These are phyloP conservation scores for Phoma sp. DNA, from an alignment of 2,329 filamentous ascomycete genomes.

Conservation along the genomic window DNA sequence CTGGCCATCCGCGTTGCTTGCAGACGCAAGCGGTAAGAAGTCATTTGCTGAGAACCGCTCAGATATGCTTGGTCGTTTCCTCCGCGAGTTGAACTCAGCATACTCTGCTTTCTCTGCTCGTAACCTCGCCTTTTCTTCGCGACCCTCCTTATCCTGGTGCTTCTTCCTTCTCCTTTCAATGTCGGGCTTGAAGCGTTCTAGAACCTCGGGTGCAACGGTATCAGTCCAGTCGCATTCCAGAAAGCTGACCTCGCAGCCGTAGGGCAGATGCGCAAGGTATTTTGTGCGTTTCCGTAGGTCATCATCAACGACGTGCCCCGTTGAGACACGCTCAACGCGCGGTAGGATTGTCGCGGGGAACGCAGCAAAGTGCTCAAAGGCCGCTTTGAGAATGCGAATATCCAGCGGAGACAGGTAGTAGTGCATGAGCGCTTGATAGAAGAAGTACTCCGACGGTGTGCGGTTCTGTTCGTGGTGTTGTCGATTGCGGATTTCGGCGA, in stretches of 20 bases:
- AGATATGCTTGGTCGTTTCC: conserved; percentile 62
- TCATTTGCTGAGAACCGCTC: conserved; percentile 61
- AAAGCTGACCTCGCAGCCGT: conserved; percentile 90
- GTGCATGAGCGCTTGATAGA: conserved; percentile 86
- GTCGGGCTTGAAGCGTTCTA: conserved; percentile 79
- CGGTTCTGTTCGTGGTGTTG: conserved; percentile 55
- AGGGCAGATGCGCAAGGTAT: conserved; percentile 84
- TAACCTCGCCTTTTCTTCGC: conserved; percentile 84
- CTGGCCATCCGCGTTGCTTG: conserved; percentile 35
- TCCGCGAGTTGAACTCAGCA: conserved; percentile 72
- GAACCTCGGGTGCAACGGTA: conserved; percentile 75
- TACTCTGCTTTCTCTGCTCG: conserved; percentile 83
- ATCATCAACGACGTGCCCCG: conserved; percentile 87
- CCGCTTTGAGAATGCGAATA: conserved; percentile 89
- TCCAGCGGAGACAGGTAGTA: conserved; percentile 90
- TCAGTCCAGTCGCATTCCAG: conserved; percentile 96
- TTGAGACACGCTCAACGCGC: conserved; percentile 86
- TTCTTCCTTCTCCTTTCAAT: conserved; percentile 77
- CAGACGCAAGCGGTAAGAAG: conserved; percentile 50
- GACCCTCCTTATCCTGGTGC: conserved; percentile 81
- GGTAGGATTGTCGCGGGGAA: conserved; percentile 89
- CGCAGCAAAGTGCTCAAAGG: conserved; percentile 80
- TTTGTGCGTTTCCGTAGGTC: conserved; percentile 82
- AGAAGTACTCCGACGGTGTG: conserved; percentile 72
- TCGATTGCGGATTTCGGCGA: conserved; percentile 56